phyloP scores from a whole-genome alignment of 2,329 filamentous ascomycete genomes.

The Tolypocladium capitatum region DNA sequence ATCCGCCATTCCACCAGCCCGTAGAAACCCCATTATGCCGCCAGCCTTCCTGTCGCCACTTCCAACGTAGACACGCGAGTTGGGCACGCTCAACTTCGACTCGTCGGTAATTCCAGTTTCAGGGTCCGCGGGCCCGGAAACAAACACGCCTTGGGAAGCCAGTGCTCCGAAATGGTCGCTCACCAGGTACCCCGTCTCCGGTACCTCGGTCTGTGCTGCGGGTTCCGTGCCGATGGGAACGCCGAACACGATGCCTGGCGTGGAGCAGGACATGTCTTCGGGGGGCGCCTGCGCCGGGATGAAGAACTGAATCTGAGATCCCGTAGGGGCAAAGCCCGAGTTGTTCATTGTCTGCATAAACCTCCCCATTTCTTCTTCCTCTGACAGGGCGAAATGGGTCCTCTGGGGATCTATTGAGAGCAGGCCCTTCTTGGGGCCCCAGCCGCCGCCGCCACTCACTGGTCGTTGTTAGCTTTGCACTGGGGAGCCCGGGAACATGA shows the following conservation, averaged over 20 bases:
- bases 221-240: conserved; percentile 12
- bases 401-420: conserved; percentile 64
- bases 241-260: conserved; percentile 18
- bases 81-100: conserved; percentile 21
- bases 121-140: conserved; percentile 18
- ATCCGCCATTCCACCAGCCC: conserved; percentile 4
- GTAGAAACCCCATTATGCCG: conserved; percentile 1
- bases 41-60: not conserved
- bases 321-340: conserved; percentile 44
- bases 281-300: conserved; percentile 21
- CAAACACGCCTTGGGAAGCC: conserved; percentile 45
- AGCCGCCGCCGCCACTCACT: conserved; percentile 73
- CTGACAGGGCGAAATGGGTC: conserved; percentile 29
- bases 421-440: conserved; percentile 68
- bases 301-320: conserved; percentile 56
- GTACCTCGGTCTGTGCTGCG: conserved; percentile 1
- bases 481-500: not conserved
- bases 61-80: conserved; percentile 15
- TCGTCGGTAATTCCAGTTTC: conserved; percentile 6
- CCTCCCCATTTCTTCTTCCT: conserved; percentile 37
- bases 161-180: conserved; percentile 45
- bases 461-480: conserved; percentile 7
- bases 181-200: conserved; percentile 1
- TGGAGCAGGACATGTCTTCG: conserved; percentile 9
- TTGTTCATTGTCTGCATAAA: conserved; percentile 37